A percentile compares a stretch with the other conserved stretches of the same genome.
Evolutionary conservation across 2,329 filamentous ascomycete genomes (phyloP).

Genomic region (Fusarium sp.): DNA sequence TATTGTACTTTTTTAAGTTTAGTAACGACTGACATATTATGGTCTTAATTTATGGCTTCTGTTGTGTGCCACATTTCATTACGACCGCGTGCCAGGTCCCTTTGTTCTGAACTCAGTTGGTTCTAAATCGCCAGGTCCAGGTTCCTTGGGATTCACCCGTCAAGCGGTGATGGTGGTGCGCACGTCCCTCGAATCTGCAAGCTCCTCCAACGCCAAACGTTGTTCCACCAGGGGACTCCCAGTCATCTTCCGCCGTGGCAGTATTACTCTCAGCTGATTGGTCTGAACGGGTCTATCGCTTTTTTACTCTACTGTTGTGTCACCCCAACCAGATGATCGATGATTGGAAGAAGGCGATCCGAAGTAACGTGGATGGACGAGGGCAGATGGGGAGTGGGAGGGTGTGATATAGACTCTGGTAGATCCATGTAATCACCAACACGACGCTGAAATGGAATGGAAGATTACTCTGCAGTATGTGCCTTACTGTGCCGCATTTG

Average conservation of each 20-base stretch:
- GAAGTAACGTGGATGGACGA: conserved; percentile 17
- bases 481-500: conserved; percentile 11
- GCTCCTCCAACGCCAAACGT: conserved; percentile 1
- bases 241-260: neutral
- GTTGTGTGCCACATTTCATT: too few species aligned
- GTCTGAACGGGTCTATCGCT: conserved; percentile 3
- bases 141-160: conserved; percentile 10
- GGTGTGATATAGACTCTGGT: neutral
- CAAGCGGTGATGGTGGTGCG: conserved; percentile 37
- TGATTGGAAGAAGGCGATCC: conserved; percentile 25
- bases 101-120: conserved; percentile 3
- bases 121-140: conserved; percentile 11
- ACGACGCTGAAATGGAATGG: neutral
- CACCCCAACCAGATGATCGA: conserved; percentile 13
- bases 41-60: too few species aligned
- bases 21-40: too few species aligned
- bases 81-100: conserved; percentile 8
- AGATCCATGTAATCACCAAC: neutral
- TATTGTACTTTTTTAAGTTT: too few species aligned
- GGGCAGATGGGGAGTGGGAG: neutral
- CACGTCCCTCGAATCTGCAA: conserved; percentile 17
- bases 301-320: conserved; percentile 6
- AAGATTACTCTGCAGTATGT: conserved; percentile 1
- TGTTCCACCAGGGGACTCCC: conserved; percentile 8
- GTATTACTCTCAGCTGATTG: conserved; percentile 2